phyloP scores from a whole-genome alignment of 2,329 filamentous ascomycete genomes.

The Neofusicoccum umdonicola region DNA sequence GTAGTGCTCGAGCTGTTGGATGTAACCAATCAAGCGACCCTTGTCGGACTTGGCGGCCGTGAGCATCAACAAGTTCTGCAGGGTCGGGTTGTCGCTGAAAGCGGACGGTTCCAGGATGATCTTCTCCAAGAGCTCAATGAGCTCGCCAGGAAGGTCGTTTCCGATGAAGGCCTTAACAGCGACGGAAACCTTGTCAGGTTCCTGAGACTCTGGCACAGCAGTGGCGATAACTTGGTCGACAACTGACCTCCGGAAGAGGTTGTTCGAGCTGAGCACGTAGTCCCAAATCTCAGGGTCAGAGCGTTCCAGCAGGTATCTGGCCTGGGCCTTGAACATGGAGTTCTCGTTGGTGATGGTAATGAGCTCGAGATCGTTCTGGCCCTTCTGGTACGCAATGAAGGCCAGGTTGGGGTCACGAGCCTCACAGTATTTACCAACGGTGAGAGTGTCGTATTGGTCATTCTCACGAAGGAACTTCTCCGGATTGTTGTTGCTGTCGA shows the following conservation, averaged over 20 bases:
- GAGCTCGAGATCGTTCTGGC: slow-evolving; percentile 93
- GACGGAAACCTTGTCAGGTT: slow-evolving; percentile 91
- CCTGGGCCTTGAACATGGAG: slow-evolving; percentile 99
- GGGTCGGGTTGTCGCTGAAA: slow-evolving; percentile 94
- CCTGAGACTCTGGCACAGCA: slow-evolving; percentile 86
- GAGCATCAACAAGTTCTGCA: slow-evolving; percentile 94
- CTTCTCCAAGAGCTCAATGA: slow-evolving; percentile 98
- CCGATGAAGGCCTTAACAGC: slow-evolving; percentile 91
- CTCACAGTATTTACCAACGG: slow-evolving; percentile 96
- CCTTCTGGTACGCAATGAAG: slow-evolving; percentile 93
- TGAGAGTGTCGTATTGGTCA: slow-evolving; percentile 88
- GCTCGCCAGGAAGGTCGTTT: slow-evolving; percentile 84
- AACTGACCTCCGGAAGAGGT: slow-evolving; percentile 87
- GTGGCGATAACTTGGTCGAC: slow-evolving; percentile 96
- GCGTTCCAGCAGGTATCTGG: slow-evolving; percentile 88
- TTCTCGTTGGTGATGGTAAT: slow-evolving; percentile 99
- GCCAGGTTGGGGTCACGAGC: slow-evolving; percentile 96
- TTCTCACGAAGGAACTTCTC: slow-evolving; percentile 98
- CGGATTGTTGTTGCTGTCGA: slow-evolving; percentile 96
- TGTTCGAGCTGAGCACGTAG: slow-evolving; percentile 94
- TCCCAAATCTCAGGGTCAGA: slow-evolving; percentile 88
- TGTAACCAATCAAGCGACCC: slow-evolving; percentile 91
- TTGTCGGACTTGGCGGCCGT: slow-evolving; percentile 97
- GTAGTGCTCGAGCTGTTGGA: slow-evolving; percentile 85
- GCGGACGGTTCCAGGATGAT: slow-evolving; percentile 99